Conservation (phyloP, 176 grass and related monocot genomes). For the Triticum timopheevii region DNA sequence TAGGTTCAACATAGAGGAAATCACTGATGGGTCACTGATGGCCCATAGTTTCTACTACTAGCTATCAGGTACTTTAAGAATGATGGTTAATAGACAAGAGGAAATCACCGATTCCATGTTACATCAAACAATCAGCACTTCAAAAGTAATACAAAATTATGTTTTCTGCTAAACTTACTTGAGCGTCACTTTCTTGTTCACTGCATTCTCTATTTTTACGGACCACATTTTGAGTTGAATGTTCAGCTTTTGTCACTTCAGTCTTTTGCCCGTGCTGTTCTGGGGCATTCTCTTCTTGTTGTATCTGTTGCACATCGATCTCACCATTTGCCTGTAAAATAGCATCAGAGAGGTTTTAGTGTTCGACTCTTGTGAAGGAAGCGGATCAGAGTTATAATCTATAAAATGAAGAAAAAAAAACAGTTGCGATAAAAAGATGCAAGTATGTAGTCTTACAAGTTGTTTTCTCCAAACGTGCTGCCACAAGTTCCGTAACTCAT, state of each 20-base stretch:
- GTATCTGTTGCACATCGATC: conserved; percentile 31
- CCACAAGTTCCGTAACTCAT: conserved; percentile 92
- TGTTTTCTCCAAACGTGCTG: conserved; percentile 99
- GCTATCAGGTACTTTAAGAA: too few species aligned
- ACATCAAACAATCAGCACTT: not conserved
- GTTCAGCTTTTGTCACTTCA: conserved; percentile 23
- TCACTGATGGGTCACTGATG: not conserved
- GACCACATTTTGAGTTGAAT: conserved; percentile 22
- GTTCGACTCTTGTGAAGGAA: not conserved
- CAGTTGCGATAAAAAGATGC: conserved; percentile 11
- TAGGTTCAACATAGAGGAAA: conserved; percentile 11
- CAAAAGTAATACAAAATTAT: not conserved
- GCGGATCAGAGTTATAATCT: not conserved
- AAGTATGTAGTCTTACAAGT: conserved; percentile 49
- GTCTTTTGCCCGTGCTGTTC: conserved; percentile 25
- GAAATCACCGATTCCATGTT: not conserved
- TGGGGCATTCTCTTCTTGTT: conserved; percentile 50
- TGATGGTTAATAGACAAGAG: not conserved
- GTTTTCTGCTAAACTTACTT: conserved; percentile 66
- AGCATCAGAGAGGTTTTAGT: conserved; percentile 10
- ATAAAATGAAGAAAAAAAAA: not conserved
- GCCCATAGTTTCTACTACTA: too few species aligned
- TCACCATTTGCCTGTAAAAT: conserved; percentile 61
- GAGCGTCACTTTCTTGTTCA: conserved; percentile 94
- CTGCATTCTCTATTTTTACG: conserved; percentile 62